Base-by-base conservation (phyloP, 371 early-diverging fungal genomes). In the Circinella umbellata region DNA sequence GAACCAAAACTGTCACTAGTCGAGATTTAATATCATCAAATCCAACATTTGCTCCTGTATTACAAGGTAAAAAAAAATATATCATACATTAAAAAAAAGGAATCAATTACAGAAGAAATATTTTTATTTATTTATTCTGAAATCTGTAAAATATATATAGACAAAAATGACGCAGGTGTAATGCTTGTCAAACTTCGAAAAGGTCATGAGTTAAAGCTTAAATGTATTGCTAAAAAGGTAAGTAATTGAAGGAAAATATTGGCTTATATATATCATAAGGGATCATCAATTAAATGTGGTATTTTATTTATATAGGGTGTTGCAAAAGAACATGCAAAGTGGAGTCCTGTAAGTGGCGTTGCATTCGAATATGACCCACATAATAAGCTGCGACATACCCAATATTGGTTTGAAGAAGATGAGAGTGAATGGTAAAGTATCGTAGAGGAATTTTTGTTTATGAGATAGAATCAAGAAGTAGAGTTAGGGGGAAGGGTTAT, bases 291-390 rank as follows among this genome's bases (percentile, higher is more conserved):
- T 27, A 27, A 27, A 27, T 27, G 27, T 27, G 27, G 27, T 27
- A n/a, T n/a, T 17, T 13, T 69, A 55, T 63, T 18, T 60, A 10
- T 3, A 47, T 39, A 92, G 86, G 99, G 99, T 35, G 95, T 93
- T 35, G 97, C 94, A 27, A 98, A 99, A 79, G 97, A 96, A 69
- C 99, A 99, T 82, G 95, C 99, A 36, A 99, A 99, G 77, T 99
- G 99, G 99, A 93, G 94, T 68, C 99, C 99, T 38, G 95, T 95
- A 38, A 88, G 94, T 68, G 98, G 93, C 14, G 92, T 99, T 4
- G 88, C 93, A 1, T 99, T 98, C 79, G 98, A 97, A 74, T 99
- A 99, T 74, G 99, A 99, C 77, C 96, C 96, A 59, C 91, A 97
- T 78, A 99, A 99, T 83, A 91, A 90, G 70, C 77, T 98, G 64